Evolutionary conservation across 192 early-diverging fungal species (phyloP), one percentile per base, ranked within the genome.

Genomic region (Coemansia sp.): DNA sequence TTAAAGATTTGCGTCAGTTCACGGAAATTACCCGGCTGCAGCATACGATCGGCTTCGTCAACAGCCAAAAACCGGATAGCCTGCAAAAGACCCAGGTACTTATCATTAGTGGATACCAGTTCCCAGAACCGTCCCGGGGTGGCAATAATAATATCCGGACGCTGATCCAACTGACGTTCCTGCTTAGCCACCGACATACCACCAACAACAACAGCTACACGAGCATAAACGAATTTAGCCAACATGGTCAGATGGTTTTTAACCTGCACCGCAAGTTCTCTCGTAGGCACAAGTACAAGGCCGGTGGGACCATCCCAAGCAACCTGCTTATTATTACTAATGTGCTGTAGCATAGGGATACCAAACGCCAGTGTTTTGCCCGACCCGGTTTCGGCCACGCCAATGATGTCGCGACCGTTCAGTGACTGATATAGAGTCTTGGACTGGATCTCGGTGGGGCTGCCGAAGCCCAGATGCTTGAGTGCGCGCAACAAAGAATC

Each of bases 281-380:
- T 88, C 2, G 96, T 99, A 0, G 96, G 96, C 0, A 94, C 87
- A 64, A 99, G 73, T 36, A 99, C 87, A 28, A 99, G 81, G 0
- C 85, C 96, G 36, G 64, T 51, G 12, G 63, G 72, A 20, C 63
- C 54, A 38, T 57, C 22, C 68, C 73, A 78, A 48, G 58, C 38
- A 76, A 76, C 14, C 36, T 38, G 61, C 54, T 88, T 67, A 14
- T 84, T 64, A 16, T 84, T 62, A 16, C 86, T 76, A 31, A 94
- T 70, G 22, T 66, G 85, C 45, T 96, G 89, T 30, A 96, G 66
- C 48, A 99, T 94, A 14, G 96, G 96, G 49, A 99, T 83, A 17
- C 95, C 95, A 83, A 96, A 99, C 0, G 94, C 94, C 56, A 99
- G 79, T 5, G 96, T 99, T 80, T 99, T 96, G 45, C 94, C 94